These are phyloP conservation scores for Thuidium tamariscinum DNA, from an alignment of 225 moss, liverwort and hornwort genomes.

Conservation along the genomic window DNA sequence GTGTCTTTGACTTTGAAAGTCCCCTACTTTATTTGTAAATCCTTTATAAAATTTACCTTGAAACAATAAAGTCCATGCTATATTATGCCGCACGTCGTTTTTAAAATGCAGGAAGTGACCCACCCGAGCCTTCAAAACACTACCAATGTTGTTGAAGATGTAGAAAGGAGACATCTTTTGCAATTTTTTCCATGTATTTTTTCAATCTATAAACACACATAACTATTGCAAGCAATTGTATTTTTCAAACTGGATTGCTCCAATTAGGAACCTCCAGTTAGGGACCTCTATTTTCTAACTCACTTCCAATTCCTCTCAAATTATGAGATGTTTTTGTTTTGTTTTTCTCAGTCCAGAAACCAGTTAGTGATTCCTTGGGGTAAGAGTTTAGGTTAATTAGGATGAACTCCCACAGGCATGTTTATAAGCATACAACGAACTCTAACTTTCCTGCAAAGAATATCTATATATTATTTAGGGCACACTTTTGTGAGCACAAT, in stretches of 20 bases:
- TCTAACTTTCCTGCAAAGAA: neutral
- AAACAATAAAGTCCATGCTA: too few species aligned
- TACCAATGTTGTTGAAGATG: neutral
- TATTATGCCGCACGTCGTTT: neutral
- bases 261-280: neutral
- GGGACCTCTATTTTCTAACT: neutral
- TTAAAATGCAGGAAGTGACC: too few species aligned
- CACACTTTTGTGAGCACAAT: neutral
- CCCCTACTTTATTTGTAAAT: too few species aligned
- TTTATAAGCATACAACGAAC: neutral
- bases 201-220: accelerated
- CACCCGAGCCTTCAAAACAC: too few species aligned
- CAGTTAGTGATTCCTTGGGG: accelerated
- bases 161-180: neutral
- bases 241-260: neutral
- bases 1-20: too few species aligned
- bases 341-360: neutral
- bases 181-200: neutral
- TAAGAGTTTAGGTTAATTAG: neutral
- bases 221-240: too few species aligned
- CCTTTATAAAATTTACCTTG: too few species aligned
- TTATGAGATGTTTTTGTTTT: neutral
- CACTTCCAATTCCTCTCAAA: neutral
- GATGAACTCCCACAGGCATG: accelerated
- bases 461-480: neutral